A percentile compares a stretch with the other conserved stretches of the same genome.
phyloP scores from a whole-genome alignment of 2,329 filamentous ascomycete genomes.

The Elsinoe perseae region DNA sequence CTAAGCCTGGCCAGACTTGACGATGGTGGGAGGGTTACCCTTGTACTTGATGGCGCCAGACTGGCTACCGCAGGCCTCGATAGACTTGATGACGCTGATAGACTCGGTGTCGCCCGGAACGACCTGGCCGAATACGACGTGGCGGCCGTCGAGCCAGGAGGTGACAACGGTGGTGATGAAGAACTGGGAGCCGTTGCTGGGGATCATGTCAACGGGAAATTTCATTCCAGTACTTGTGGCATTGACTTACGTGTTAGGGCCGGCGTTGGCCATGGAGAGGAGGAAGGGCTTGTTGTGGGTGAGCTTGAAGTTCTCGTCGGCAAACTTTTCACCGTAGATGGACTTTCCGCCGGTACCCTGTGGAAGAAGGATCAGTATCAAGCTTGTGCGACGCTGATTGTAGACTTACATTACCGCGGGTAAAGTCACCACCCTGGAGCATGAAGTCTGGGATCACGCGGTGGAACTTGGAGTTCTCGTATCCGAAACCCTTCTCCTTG shows the following conservation, averaged over 20 bases:
- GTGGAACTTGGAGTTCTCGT: conserved; percentile 81
- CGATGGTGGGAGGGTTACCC: conserved; percentile 46
- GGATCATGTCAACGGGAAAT: conserved; percentile 8
- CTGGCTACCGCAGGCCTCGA: conserved; percentile 52
- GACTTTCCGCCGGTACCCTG: conserved; percentile 93
- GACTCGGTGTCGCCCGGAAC: conserved; percentile 44
- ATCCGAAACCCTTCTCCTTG: conserved; percentile 83
- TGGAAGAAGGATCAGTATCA: conserved; percentile 16
- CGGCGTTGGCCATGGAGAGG: conserved; percentile 96
- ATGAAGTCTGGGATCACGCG: conserved; percentile 98
- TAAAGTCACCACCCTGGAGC: conserved; percentile 98
- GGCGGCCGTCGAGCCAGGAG: conserved; percentile 65
- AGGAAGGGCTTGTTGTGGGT: conserved; percentile 92
- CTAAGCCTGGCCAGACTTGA: conserved; percentile 38
- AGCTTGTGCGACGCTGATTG: background rate
- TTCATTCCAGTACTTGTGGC: conserved; percentile 10
- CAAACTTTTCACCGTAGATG: conserved; percentile 96
- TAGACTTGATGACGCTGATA: conserved; percentile 49
- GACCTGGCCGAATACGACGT: conserved; percentile 80
- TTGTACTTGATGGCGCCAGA: conserved; percentile 46
- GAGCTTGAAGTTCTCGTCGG: conserved; percentile 88
- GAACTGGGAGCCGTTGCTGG: conserved; percentile 63
- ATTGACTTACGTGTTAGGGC: conserved; percentile 71
- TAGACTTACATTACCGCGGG: conserved; percentile 72
- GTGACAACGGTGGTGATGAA: conserved; percentile 63